Evolutionary conservation across 192 early-diverging fungal species (phyloP).

Genomic region (Thoreauomyces humboldtii): DNA sequence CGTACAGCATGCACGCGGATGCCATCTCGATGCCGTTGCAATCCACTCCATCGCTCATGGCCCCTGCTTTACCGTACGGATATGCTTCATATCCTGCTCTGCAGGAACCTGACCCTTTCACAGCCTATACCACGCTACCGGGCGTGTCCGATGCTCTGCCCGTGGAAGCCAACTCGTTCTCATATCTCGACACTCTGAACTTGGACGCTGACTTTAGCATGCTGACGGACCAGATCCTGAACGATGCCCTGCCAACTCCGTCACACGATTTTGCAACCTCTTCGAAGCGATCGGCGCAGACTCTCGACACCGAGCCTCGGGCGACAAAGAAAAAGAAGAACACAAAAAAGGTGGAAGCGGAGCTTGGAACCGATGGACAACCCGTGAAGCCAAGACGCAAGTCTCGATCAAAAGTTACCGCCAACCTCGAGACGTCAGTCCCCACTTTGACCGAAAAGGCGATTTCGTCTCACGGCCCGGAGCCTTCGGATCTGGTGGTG

Average conservation of each 20-base stretch:
- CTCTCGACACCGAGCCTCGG: neutral
- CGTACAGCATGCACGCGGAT: too few species aligned
- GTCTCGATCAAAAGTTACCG: neutral
- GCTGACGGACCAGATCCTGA: constrained; percentile 28
- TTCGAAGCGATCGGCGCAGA: neutral
- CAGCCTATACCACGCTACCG: constrained; percentile 13
- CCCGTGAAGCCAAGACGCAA: neutral
- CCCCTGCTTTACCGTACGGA: neutral
- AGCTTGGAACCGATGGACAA: neutral
- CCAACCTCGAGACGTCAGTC: too few species aligned
- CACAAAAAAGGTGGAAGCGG: neutral
- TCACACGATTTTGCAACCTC: neutral
- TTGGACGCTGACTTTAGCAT: constrained; percentile 16
- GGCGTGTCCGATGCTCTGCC: neutral
- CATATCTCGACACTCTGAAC: constrained; percentile 16
- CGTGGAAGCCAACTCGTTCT: constrained; percentile 1
- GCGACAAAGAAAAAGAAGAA: constrained; percentile 4
- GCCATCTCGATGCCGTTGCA: too few species aligned
- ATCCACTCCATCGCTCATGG: too few species aligned
- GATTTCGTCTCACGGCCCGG: too few species aligned
- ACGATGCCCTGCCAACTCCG: neutral
- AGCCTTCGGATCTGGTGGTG: too few species aligned
- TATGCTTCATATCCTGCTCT: neutral
- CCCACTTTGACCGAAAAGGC: too few species aligned
- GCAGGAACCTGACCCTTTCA: constrained; percentile 6